These are phyloP conservation scores for Musa balbisiana DNA, from an alignment of 202 grass and related monocot species.

Conservation along the genomic window DNA sequence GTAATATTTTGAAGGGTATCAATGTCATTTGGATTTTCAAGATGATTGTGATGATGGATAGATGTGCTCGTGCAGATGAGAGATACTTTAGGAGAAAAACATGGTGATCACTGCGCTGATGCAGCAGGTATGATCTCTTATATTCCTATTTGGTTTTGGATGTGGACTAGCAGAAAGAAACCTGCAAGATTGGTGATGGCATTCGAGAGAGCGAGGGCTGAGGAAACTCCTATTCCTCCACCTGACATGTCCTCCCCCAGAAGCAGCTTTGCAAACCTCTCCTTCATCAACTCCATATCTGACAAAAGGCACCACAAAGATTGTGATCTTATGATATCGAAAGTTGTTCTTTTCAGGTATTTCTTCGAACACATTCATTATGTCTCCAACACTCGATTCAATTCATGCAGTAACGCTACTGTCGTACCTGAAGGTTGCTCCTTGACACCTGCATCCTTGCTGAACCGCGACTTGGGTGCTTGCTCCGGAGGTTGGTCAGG, in stretches of 20 bases:
- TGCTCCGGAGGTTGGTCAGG: slow-evolving; percentile 2
- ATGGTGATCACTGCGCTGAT: too few species aligned
- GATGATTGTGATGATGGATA: too few species aligned
- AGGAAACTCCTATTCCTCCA: slow-evolving; percentile 66
- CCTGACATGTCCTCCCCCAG: slow-evolving; percentile 90
- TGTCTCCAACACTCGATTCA: not conserved
- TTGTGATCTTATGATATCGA: not conserved
- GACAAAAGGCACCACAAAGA: not conserved
- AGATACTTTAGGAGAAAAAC: too few species aligned
- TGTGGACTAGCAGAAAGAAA: not conserved
- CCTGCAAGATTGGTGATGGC: slow-evolving; percentile 92
- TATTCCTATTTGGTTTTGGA: not conserved
- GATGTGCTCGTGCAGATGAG: too few species aligned
- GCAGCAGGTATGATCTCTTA: not conserved
- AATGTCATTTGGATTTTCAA: too few species aligned
- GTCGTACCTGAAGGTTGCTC: not conserved
- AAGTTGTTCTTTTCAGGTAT: not conserved
- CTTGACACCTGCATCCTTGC: slow-evolving; percentile 4
- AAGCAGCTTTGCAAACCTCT: slow-evolving; percentile 69
- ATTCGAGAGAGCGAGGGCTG: slow-evolving; percentile 75
- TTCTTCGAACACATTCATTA: not conserved
- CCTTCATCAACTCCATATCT: slow-evolving; percentile 63
- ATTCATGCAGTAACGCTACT: not conserved
- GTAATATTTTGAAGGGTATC: too few species aligned
- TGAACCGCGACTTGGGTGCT: slow-evolving; percentile 9